Base-by-base conservation (phyloP, 164 flowering plant species). In the Aristolochia contorta region DNA sequence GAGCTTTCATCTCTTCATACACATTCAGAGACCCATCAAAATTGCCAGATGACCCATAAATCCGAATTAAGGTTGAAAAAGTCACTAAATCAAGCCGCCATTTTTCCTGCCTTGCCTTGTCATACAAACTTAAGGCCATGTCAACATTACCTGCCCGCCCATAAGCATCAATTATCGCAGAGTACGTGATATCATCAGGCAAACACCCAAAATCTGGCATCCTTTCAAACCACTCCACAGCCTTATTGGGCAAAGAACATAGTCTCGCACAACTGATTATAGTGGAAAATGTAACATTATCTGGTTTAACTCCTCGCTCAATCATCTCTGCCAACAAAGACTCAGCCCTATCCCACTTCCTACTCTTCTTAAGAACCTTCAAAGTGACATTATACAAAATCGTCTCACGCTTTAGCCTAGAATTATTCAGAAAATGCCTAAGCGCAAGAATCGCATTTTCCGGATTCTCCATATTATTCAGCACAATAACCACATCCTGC, bases 1-100 rank as follows among this genome's bases (percentile, higher is more conserved):
- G 72, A 50, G 89, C 94, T 79, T 93, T 93, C 97, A 93, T 88
- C 67, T 90, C 97, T 72, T 93, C 83, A 68, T 77, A 93, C 30
- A 90, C 90, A 78, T 84, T 93, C 81, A 90, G 78, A 24, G 86
- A 84, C 59, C 96, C 95, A 75, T 90, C 97, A 74, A 62, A 93
- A 67, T 93, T 86, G 47, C 89, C 85, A 0, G 82, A 56, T 48
- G 59, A 54, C 50, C 85, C 80, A 74, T 90, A 83, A 47, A 93
- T 75, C 69, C 67, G 82, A 73, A 90, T 82, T 78, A 93, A 56
- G 0, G 93, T 93, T 0, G 92, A 66, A 71, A 84, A 93, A 0
- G 96, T 82, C 16, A 75, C 80, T 12, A 70, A 72, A 77, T 86
- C 92, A 55, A 93, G 66, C 6, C 87, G 78, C 97, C 97, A 88